Conservation (phyloP, 768 basidiomycete genomes). For the Podaxis sp. region DNA sequence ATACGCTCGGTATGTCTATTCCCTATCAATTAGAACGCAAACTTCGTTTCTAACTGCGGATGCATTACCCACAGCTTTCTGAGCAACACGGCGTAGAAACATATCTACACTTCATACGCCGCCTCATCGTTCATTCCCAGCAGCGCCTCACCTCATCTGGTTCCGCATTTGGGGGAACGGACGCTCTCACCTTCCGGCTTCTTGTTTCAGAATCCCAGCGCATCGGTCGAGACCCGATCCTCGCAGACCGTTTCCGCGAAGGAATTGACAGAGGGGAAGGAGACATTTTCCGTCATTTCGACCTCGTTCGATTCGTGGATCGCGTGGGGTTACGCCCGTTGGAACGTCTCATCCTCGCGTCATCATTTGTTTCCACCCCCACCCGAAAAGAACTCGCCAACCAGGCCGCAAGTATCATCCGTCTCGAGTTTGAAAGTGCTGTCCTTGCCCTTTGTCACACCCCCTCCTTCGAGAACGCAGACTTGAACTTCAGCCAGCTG, state of each 20-base stretch:
- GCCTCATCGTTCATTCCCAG: slow-evolving; percentile 88
- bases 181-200: slow-evolving; percentile 76
- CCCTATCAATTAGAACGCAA: slow-evolving; percentile 12
- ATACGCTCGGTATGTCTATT: slow-evolving; percentile 79
- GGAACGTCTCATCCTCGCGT: slow-evolving; percentile 73
- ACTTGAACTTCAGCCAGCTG: slow-evolving; percentile 69
- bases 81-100: slow-evolving; percentile 97
- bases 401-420: slow-evolving; percentile 68
- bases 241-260: slow-evolving; percentile 88
- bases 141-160: slow-evolving; percentile 57
- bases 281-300: slow-evolving; percentile 78
- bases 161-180: slow-evolving; percentile 68
- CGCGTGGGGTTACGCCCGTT: slow-evolving; percentile 76
- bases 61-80: slow-evolving; percentile 61
- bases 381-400: slow-evolving; percentile 50
- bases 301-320: slow-evolving; percentile 79
- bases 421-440: slow-evolving; percentile 76
- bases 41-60: slow-evolving; percentile 6
- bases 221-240: slow-evolving; percentile 84
- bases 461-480: slow-evolving; percentile 78
- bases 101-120: slow-evolving; percentile 95
- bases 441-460: slow-evolving; percentile 71
- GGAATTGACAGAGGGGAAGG: slow-evolving; percentile 87
- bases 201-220: slow-evolving; percentile 86
- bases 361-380: slow-evolving; percentile 65